Conservation (phyloP, 1,284 basidiomycete genomes). For the Tylopilus sp. region DNA sequence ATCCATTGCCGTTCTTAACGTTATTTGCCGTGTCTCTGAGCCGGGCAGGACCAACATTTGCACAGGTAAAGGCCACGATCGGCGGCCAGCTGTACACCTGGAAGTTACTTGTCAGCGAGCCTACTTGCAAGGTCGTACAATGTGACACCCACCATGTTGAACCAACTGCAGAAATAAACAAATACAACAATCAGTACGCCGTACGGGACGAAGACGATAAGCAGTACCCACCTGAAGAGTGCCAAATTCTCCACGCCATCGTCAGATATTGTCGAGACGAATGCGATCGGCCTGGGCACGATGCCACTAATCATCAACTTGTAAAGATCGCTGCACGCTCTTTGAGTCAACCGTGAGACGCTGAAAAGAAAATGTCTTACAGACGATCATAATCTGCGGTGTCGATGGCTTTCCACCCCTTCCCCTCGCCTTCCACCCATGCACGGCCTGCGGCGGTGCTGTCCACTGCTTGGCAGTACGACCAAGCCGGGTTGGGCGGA, state of each 20-base stretch:
- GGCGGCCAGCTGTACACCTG: slow-evolving; percentile 65
- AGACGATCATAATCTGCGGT: slow-evolving; percentile 56
- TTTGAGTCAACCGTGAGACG: too few relatives aligned
- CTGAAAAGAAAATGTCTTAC: slow-evolving; percentile 45
- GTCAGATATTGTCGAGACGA: slow-evolving; percentile 68
- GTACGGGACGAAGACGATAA: slow-evolving; percentile 5
- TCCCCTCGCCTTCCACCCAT: slow-evolving; percentile 63
- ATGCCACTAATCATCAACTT: slow-evolving; percentile 69
- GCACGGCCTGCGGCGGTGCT: slow-evolving; percentile 58
- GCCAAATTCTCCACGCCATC: slow-evolving; percentile 70
- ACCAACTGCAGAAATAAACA: too few relatives aligned
- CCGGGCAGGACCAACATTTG: slow-evolving; percentile 40
- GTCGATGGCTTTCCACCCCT: slow-evolving; percentile 69
- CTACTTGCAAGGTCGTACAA: too few relatives aligned
- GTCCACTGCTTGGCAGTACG: slow-evolving; percentile 62
- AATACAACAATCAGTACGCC: background rate
- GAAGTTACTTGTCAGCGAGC: background rate
- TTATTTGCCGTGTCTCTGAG: slow-evolving; percentile 71
- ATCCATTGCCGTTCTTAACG: slow-evolving; percentile 67
- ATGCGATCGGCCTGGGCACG: slow-evolving; percentile 75
- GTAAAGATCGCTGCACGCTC: slow-evolving; percentile 49
- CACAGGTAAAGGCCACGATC: slow-evolving; percentile 65
- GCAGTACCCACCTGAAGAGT: slow-evolving; percentile 58
- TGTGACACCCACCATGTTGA: too few relatives aligned
- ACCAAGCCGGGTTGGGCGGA: slow-evolving; percentile 69